phyloP scores from a whole-genome alignment of 768 basidiomycete species.

The Leucosporidium yakuticum region DNA sequence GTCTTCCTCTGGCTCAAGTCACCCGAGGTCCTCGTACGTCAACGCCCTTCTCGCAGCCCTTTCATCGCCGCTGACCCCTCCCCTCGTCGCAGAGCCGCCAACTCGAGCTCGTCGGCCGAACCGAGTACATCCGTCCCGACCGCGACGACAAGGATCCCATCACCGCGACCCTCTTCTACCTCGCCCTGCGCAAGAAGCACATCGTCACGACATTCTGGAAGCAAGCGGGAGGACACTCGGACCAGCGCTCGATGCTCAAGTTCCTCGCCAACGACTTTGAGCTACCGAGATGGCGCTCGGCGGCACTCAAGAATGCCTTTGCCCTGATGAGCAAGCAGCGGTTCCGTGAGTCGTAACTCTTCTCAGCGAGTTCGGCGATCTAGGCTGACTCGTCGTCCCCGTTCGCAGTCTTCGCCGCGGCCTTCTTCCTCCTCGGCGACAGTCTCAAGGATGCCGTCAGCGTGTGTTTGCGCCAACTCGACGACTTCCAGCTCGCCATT shows the following conservation, averaged over 20 bases:
- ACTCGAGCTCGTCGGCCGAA: constrained; percentile 80
- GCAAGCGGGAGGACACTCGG: constrained; percentile 88
- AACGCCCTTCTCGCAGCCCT: neutral
- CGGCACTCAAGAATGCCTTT: constrained; percentile 93
- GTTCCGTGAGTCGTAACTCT: constrained; percentile 45
- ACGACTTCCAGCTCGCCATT: constrained; percentile 84
- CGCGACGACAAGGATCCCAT: constrained; percentile 83
- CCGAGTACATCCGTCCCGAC: constrained; percentile 70
- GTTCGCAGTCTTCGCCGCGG: constrained; percentile 83
- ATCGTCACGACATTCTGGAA: constrained; percentile 93
- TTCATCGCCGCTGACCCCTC: neutral
- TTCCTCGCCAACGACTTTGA: constrained; percentile 87
- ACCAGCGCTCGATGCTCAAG: constrained; percentile 80
- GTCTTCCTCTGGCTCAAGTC: constrained; percentile 83
- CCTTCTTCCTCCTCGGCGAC: constrained; percentile 89
- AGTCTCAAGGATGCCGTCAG: constrained; percentile 84
- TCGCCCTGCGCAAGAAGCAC: constrained; percentile 85
- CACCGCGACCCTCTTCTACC: constrained; percentile 83
- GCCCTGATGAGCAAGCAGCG: constrained; percentile 83
- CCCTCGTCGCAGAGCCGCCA: constrained; percentile 58
- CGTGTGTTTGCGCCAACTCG: constrained; percentile 78
- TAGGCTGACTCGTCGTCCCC: neutral
- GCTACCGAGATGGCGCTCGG: constrained; percentile 76
- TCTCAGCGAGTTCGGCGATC: neutral
- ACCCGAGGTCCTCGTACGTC: constrained; percentile 64